phyloP scores from a whole-genome alignment of 2,329 filamentous ascomycete genomes.

The Colletotrichum aenigma region DNA sequence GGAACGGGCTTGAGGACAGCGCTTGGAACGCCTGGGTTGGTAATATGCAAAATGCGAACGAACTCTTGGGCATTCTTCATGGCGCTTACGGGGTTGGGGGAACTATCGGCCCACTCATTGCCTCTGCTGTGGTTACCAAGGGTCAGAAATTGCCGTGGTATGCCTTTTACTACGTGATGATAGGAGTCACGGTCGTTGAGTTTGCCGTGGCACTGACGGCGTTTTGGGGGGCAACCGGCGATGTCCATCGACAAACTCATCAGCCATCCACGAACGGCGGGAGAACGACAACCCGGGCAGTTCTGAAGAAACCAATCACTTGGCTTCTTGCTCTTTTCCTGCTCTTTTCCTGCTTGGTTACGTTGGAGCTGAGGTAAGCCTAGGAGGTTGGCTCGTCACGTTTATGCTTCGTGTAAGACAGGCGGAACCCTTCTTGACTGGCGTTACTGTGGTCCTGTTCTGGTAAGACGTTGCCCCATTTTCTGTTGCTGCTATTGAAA shows the following conservation, averaged over 20 bases:
- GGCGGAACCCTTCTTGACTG: constrained; percentile 72
- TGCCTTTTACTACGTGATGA: constrained; percentile 77
- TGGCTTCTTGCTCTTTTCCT: constrained; percentile 76
- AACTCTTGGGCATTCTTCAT: constrained; percentile 75
- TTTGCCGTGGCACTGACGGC: constrained; percentile 52
- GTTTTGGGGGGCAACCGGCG: constrained; percentile 69
- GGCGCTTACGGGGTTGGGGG: constrained; percentile 75
- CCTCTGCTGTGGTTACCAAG: constrained; percentile 74
- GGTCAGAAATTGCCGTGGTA: constrained; percentile 66
- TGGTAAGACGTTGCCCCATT: constrained; percentile 60
- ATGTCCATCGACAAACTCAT: constrained; percentile 53
- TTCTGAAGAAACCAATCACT: constrained; percentile 58
- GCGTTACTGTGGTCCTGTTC: constrained; percentile 79
- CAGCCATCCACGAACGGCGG: constrained; percentile 35
- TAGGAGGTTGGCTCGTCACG: constrained; percentile 80
- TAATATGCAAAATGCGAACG: constrained; percentile 74
- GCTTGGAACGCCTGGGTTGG: constrained; percentile 68
- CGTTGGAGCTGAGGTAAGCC: constrained; percentile 76
- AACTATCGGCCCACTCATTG: constrained; percentile 71
- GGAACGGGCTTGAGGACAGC: constrained; percentile 70
- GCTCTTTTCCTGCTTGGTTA: constrained; percentile 79
- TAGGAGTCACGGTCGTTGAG: constrained; percentile 62
- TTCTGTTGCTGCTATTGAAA: constrained; percentile 62
- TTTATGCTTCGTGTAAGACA: constrained; percentile 82
- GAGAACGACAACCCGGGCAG: constrained; percentile 43